phyloP scores from a whole-genome alignment of 2,329 filamentous ascomycete species.

The Aspergillus carbonarius region DNA sequence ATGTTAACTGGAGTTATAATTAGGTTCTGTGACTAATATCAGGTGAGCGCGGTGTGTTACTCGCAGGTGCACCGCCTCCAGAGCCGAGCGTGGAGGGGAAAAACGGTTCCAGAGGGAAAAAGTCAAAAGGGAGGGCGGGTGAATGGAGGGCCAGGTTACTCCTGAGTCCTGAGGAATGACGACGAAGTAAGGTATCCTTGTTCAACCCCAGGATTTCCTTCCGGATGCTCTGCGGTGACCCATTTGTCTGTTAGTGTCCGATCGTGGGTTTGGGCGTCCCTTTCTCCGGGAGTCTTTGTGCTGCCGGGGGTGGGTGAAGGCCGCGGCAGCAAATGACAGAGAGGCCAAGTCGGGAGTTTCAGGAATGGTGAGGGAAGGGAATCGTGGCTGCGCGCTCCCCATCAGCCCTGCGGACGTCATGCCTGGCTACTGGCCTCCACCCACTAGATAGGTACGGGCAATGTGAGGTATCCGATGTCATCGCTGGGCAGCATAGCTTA shows the following conservation, averaged over 20 bases:
- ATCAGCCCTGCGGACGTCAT: slow-evolving; percentile 14
- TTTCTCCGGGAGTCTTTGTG: neutral
- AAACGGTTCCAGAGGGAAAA: slow-evolving; percentile 6
- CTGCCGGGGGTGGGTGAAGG: neutral
- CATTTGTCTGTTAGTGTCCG: slow-evolving; percentile 5
- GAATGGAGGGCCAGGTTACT: neutral
- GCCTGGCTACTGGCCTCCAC: slow-evolving; percentile 7
- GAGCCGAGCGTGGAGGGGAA: neutral
- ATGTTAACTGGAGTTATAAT: slow-evolving; percentile 13
- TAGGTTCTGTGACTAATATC: slow-evolving; percentile 9
- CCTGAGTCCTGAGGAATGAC: neutral
- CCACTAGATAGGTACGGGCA: neutral
- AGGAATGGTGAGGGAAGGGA: slow-evolving; percentile 31
- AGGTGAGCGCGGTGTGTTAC: neutral
- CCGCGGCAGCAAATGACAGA: slow-evolving; percentile 23
- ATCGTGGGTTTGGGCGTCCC: neutral
- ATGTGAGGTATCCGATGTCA: slow-evolving; percentile 1
- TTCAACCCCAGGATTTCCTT: slow-evolving; percentile 3
- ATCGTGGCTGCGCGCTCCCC: slow-evolving; percentile 10
- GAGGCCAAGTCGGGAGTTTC: slow-evolving; percentile 31
- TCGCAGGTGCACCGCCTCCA: slow-evolving; percentile 11
- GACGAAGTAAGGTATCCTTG: neutral
- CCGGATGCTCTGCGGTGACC: neutral
- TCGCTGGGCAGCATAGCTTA: slow-evolving; percentile 1
- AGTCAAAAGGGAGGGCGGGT: neutral